These are phyloP conservation scores for Populus pruinosa DNA, from an alignment of 345 rosid genomes.

Conservation along the genomic window DNA sequence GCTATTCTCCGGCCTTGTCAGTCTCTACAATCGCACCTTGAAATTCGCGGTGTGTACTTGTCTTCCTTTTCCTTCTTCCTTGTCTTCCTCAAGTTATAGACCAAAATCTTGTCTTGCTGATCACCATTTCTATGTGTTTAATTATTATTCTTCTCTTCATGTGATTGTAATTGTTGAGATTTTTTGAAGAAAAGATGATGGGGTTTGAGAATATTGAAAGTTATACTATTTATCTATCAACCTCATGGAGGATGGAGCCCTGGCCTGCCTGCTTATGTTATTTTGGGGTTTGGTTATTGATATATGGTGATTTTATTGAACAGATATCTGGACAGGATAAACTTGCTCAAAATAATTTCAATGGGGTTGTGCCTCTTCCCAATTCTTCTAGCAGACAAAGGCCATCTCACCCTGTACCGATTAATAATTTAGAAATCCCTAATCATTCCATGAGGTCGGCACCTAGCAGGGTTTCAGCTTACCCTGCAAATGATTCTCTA, in stretches of 20 bases:
- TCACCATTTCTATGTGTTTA: neutral
- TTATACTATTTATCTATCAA: too few relatives aligned
- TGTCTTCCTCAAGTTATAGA: too few relatives aligned
- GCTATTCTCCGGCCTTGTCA: conserved; percentile 91
- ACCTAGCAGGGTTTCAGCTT: conserved; percentile 25
- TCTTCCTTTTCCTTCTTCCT: neutral
- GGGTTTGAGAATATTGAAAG: neutral
- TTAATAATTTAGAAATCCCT: conserved; percentile 32
- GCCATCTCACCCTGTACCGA: conserved; percentile 24
- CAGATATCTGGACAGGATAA: conserved; percentile 94
- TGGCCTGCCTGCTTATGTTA: neutral
- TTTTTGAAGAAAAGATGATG: neutral
- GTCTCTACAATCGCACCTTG: conserved; percentile 66
- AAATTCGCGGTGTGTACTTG: conserved; percentile 58
- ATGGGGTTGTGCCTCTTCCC: conserved; percentile 14
- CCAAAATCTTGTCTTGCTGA: too few relatives aligned
- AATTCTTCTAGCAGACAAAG: conserved; percentile 37
- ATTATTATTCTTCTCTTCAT: neutral
- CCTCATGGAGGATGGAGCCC: too few relatives aligned
- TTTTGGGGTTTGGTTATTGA: conserved; percentile 5
- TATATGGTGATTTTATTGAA: neutral
- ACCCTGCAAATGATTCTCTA: conserved; percentile 12
- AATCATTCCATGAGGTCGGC: conserved; percentile 36
- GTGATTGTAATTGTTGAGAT: too few relatives aligned
- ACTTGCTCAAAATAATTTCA: conserved; percentile 27